phyloP scores from a whole-genome alignment of 805 yeast genomes.

The Ogataea nitratoaversa region DNA sequence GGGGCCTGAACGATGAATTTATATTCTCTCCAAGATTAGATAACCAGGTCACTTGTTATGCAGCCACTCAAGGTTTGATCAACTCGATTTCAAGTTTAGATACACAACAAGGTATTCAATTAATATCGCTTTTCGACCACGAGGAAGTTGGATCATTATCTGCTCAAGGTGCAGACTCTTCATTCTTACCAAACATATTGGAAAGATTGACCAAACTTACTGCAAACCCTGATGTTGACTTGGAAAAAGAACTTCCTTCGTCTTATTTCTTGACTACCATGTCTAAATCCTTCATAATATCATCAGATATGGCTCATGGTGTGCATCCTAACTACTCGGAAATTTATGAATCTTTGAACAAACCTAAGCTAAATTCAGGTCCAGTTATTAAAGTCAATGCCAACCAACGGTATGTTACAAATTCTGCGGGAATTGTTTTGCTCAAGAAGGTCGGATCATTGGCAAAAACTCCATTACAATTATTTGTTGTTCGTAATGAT shows the following conservation, averaged over 20 bases:
- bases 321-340: conserved; percentile 87
- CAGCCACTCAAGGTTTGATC: conserved; percentile 69
- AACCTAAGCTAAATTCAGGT: conserved; percentile 80
- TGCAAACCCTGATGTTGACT: conserved; percentile 36
- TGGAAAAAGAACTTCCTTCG: conserved; percentile 25
- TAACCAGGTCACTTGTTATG: conserved; percentile 82
- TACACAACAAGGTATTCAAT: conserved; percentile 54
- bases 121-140: conserved; percentile 87
- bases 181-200: conserved; percentile 76
- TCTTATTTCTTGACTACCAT: conserved; percentile 50
- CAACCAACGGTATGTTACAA: conserved; percentile 92
- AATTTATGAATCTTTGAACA: conserved; percentile 72
- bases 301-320: conserved; percentile 97
- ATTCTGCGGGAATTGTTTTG: conserved; percentile 82
- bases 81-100: conserved; percentile 36
- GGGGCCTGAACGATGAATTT: conserved; percentile 89
- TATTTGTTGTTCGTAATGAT: conserved; percentile 90
- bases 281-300: conserved; percentile 79
- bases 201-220: conserved; percentile 56
- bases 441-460: conserved; percentile 65
- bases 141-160: conserved; percentile 93
- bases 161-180: conserved; percentile 96
- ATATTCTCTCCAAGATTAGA: conserved; percentile 89
- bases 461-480: conserved; percentile 76
- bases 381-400: conserved; percentile 94